Evolutionary conservation across 495 filamentous ascomycete genomes (phyloP).

Genomic region (Hypoxylon fragiforme): DNA sequence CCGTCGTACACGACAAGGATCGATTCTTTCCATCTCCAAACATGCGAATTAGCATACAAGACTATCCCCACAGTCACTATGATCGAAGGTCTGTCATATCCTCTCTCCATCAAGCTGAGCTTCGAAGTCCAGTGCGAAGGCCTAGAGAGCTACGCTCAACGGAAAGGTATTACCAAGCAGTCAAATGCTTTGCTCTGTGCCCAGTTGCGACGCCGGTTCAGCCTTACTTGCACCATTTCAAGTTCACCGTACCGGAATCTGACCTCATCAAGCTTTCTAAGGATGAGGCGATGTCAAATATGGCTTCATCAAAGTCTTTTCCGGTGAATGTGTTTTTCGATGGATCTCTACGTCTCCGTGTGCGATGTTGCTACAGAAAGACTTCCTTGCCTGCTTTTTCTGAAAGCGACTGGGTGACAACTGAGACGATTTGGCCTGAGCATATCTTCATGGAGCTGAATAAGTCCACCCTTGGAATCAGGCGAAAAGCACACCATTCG

Average conservation of each 20-base stretch:
- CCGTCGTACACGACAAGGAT: not conserved
- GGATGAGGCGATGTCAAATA: conserved; percentile 4
- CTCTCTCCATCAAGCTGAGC: conserved; percentile 60
- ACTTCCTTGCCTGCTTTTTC: conserved; percentile 9
- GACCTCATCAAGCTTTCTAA: conserved; percentile 35
- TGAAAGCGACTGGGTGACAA: conserved; percentile 60
- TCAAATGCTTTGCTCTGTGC: conserved; percentile 46
- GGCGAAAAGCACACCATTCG: conserved; percentile 67
- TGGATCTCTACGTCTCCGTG: conserved; percentile 46
- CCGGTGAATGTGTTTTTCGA: conserved; percentile 40
- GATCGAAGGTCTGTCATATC: conserved; percentile 50
- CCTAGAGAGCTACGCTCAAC: conserved; percentile 26
- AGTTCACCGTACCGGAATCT: conserved; percentile 39
- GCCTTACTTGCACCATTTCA: conserved; percentile 37
- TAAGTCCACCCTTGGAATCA: conserved; percentile 54
- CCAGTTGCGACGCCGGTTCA: conserved; percentile 41
- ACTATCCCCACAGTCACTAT: conserved; percentile 44
- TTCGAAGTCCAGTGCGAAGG: conserved; percentile 57
- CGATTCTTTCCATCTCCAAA: conserved; percentile 43
- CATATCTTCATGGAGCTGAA: conserved; percentile 74
- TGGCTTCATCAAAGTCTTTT: conserved; percentile 5
- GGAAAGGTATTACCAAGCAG: conserved; percentile 52
- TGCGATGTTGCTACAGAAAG: conserved; percentile 39
- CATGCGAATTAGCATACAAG: conserved; percentile 16
- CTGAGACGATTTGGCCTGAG: conserved; percentile 71